phyloP scores from a whole-genome alignment of 2,329 filamentous ascomycete genomes.

The Phoma sp. region DNA sequence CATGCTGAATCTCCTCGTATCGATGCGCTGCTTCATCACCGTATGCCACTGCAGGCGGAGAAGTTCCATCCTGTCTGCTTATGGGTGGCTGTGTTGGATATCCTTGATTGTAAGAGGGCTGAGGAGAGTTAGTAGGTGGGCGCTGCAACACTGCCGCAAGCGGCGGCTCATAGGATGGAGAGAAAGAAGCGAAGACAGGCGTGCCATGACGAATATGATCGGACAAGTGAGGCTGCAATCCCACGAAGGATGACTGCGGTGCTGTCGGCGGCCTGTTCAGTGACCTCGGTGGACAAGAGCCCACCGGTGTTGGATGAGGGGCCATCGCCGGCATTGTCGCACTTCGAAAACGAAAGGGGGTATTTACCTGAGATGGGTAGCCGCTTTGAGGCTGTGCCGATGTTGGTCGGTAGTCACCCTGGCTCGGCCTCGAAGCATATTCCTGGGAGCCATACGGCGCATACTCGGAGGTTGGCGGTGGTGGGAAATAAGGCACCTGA shows the following conservation, averaged over 20 bases:
- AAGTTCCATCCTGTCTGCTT: conserved; percentile 5
- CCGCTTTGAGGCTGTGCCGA: conserved; percentile 36
- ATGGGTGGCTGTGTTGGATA: conserved; percentile 8
- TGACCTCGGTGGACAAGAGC: conserved; percentile 29
- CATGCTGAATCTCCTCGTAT: conserved; percentile 13
- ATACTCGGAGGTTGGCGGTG: conserved; percentile 42
- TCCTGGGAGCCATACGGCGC: conserved; percentile 46
- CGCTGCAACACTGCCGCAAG: conserved; percentile 40
- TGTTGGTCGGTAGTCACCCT: conserved; percentile 30
- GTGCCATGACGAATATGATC: conserved; percentile 34
- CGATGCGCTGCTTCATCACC: conserved; percentile 14
- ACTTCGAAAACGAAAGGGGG: conserved; percentile 37
- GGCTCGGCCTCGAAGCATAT: conserved; percentile 31
- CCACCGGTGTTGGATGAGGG: conserved; percentile 28
- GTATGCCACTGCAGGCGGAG: conserved; percentile 14
- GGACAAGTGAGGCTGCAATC: conserved; percentile 24
- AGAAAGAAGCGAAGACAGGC: conserved; percentile 38
- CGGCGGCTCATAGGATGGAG: conserved; percentile 46
- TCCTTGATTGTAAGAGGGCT: conserved; percentile 29
- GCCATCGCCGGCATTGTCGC: conserved; percentile 33
- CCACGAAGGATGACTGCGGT: conserved; percentile 21
- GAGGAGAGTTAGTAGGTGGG: conserved; percentile 41
- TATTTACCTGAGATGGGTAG: conserved; percentile 48
- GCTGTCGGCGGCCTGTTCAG: conserved; percentile 30
- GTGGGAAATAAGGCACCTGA: conserved; percentile 39